Evolutionary conservation across 129 eudicot genomes (phyloP), one percentile per base, ranked within the genome.

Genomic region (Silybum marianum): DNA sequence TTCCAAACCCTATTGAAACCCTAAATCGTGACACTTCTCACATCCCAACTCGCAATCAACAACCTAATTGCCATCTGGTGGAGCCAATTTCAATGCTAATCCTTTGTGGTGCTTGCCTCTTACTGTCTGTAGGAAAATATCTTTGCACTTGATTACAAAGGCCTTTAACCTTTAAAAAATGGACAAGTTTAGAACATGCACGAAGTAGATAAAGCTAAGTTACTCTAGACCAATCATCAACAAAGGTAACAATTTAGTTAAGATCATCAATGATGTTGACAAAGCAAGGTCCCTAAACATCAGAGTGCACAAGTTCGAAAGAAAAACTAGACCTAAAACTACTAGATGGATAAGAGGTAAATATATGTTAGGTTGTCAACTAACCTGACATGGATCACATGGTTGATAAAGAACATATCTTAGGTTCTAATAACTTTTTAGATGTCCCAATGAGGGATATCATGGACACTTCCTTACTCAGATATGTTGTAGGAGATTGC

Each of bases 141-240:
- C n/a, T 22, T 42, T 23, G 77, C 48, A 23, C 77, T 21, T 22
- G 26, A 21, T 12, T 12, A 71, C 18, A 21, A 38, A 36, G 39
- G 58, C 58, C 21, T 42, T 9, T 3, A 73, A 23, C 23, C 63
- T 73, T 7, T 72, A 18, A 40, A 40, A 73, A 34, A 13, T 54
- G 63, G 63, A 51, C 62, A 14, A 51, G 62, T 40, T 22, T 19
- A 40, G 25, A 39, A 5, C 48, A 19, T 42, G 63, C 25, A 5
- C 23, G 4, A 40, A 73, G 46, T 22, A 42, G 46, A 39, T 40
- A 40, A 25, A 42, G 77, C 77, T 73, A 73, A 73, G 77, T 19
- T 73, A 73, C 58, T 21, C 28, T 21, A 39, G 77, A 40, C 6
- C 24, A 42, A 42, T 73, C 63, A 25, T 42, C 38, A 73, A 23